These are phyloP conservation scores for Candida sojae DNA, from an alignment of 1,139 yeast genomes.

Conservation along the genomic window DNA sequence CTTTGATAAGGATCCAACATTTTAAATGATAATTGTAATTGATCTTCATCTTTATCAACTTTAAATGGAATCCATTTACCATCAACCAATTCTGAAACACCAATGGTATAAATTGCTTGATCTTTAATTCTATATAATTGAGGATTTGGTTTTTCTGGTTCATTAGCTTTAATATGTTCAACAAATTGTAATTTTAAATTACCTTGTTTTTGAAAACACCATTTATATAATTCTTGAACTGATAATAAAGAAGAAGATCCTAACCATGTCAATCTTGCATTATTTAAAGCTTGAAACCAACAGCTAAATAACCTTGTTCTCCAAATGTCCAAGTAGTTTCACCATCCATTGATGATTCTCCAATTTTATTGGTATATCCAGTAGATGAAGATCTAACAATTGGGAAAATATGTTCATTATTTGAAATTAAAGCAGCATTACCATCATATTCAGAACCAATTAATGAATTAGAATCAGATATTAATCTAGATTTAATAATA, in stretches of 20 bases:
- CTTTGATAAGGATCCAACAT: conserved; percentile 97
- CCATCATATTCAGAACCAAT: conserved; percentile 31
- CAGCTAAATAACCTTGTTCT: conserved; percentile 72
- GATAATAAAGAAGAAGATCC: conserved; percentile 64
- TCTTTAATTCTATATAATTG: conserved; percentile 73
- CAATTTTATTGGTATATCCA: conserved; percentile 53
- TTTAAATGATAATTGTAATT: conserved; percentile 78
- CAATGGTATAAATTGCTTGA: conserved; percentile 62
- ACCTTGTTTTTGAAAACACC: conserved; percentile 76
- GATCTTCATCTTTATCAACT: conserved; percentile 45
- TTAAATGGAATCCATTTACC: conserved; percentile 72
- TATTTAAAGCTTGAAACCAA: conserved; percentile 82
- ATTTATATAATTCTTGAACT: conserved; percentile 54
- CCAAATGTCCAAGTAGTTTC: conserved; percentile 81
- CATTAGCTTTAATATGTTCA: conserved; percentile 52
- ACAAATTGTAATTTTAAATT: conserved; percentile 61
- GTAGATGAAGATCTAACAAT: conserved; percentile 69
- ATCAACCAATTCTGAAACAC: conserved; percentile 62
- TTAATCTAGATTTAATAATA: conserved; percentile 24
- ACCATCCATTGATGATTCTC: conserved; percentile 30
- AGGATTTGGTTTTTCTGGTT: conserved; percentile 38
- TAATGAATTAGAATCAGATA: conserved; percentile 16
- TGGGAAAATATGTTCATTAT: conserved; percentile 69
- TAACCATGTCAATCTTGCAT: conserved; percentile 80
- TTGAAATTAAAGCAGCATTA: conserved; percentile 41